These are phyloP conservation scores for Trametes cubensis DNA, from an alignment of 768 basidiomycete genomes.

Conservation along the genomic window DNA sequence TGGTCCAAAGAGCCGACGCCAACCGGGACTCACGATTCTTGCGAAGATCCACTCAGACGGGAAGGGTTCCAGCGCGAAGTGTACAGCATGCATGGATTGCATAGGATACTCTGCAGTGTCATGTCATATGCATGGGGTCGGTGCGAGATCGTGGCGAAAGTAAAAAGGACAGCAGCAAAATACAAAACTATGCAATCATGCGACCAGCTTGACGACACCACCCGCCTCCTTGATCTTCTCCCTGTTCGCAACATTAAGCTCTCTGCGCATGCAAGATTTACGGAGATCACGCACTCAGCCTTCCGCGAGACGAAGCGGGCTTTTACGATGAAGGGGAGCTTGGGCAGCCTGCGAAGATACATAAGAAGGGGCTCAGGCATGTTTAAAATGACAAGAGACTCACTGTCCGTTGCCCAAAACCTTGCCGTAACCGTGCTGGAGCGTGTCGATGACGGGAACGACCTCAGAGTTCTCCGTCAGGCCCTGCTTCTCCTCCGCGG, in stretches of 20 bases:
- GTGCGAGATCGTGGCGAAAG: constrained; percentile 24
- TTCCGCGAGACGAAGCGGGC: constrained; percentile 90
- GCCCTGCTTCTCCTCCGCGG: constrained; percentile 78
- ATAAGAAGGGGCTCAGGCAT: background rate
- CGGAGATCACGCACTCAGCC: constrained; percentile 63
- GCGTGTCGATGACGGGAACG: constrained; percentile 94
- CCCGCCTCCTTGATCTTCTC: constrained; percentile 90
- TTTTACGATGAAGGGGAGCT: constrained; percentile 95
- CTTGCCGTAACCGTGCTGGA: constrained; percentile 85
- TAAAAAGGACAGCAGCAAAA: constrained; percentile 31
- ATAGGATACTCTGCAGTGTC: constrained; percentile 33
- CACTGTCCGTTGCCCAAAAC: constrained; percentile 93
- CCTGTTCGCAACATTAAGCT: constrained; percentile 35
- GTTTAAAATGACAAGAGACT: constrained; percentile 36
- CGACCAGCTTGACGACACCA: constrained; percentile 80
- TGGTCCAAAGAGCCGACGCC: background rate
- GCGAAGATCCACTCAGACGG: background rate
- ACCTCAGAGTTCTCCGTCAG: constrained; percentile 73
- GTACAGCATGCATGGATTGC: constrained; percentile 35
- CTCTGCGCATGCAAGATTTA: constrained; percentile 2
- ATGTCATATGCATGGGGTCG: constrained; percentile 36
- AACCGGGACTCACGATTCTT: background rate
- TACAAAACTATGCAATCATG: constrained; percentile 63
- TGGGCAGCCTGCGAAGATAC: constrained; percentile 62
- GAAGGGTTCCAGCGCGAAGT: background rate